phyloP scores from a whole-genome alignment of 768 basidiomycete species.

The Lyophyllum shimeji region DNA sequence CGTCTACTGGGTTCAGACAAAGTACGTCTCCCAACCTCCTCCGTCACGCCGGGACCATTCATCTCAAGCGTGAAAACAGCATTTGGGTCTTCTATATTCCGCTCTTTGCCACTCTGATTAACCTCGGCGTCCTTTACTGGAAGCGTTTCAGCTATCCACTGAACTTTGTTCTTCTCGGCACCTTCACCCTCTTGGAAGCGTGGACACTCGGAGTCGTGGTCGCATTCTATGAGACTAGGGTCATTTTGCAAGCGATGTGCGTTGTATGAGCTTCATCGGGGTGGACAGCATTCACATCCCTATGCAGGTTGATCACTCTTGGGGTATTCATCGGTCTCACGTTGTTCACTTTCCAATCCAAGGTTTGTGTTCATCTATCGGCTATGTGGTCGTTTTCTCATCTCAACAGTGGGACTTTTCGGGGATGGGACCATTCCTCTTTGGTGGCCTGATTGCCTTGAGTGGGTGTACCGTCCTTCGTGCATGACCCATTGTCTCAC shows the following conservation, averaged over 20 bases:
- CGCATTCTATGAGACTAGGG: slow-evolving; percentile 66
- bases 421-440: slow-evolving; percentile 88
- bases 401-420: slow-evolving; percentile 86
- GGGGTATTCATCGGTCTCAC: slow-evolving; percentile 94
- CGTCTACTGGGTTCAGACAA: slow-evolving; percentile 67
- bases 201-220: slow-evolving; percentile 86
- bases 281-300: not conserved
- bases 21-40: slow-evolving; percentile 45
- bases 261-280: slow-evolving; percentile 22
- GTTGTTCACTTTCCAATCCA: slow-evolving; percentile 92
- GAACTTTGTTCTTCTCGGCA: slow-evolving; percentile 81
- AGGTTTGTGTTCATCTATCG: slow-evolving; percentile 44
- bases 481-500: not conserved
- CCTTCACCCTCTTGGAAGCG: slow-evolving; percentile 91
- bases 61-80: slow-evolving; percentile 33
- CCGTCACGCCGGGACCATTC: not conserved
- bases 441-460: slow-evolving; percentile 79
- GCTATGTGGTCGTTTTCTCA: not conserved
- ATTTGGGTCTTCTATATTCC: slow-evolving; percentile 81
- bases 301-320: slow-evolving; percentile 72
- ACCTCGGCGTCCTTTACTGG: slow-evolving; percentile 83
- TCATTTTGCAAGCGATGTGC: slow-evolving; percentile 87
- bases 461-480: slow-evolving; percentile 38
- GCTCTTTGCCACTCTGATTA: slow-evolving; percentile 75
- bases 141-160: slow-evolving; percentile 89